These are phyloP conservation scores for Alternaria triticimaculans DNA, from an alignment of 2,329 filamentous ascomycete species.

Conservation along the genomic window DNA sequence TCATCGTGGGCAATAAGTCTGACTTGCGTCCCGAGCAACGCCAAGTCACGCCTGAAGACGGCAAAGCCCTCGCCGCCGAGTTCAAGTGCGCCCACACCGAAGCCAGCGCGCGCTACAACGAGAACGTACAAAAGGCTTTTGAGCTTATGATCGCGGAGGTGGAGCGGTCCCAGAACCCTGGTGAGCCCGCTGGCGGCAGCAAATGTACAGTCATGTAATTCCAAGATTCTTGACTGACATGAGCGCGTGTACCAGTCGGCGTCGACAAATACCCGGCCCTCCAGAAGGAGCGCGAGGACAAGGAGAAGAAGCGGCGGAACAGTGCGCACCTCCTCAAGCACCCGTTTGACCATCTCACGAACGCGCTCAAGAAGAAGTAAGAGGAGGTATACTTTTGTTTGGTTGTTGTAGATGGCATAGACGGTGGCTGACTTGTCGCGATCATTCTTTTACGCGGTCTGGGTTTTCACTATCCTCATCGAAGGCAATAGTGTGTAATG, in stretches of 20 bases:
- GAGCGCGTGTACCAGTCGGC: slow-evolving; percentile 7
- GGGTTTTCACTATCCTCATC: not conserved
- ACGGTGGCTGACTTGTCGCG: slow-evolving; percentile 13
- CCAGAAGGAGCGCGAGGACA: not conserved
- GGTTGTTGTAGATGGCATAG: slow-evolving; percentile 28
- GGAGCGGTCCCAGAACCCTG: slow-evolving; percentile 90
- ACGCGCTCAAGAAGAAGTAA: not conserved
- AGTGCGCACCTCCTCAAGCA: not conserved
- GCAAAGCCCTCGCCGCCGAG: slow-evolving; percentile 82
- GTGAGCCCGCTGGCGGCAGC: slow-evolving; percentile 77
- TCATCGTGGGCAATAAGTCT: slow-evolving; percentile 96
- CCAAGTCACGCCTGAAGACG: slow-evolving; percentile 86
- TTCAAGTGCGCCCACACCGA: slow-evolving; percentile 94
- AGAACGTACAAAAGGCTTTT: slow-evolving; percentile 91
- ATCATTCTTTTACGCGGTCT: not conserved
- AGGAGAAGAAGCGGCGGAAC: slow-evolving; percentile 5
- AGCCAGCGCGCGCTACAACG: slow-evolving; percentile 90
- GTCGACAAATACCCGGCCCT: slow-evolving; percentile 3
- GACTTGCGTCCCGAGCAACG: slow-evolving; percentile 92
- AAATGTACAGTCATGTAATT: slow-evolving; percentile 86
- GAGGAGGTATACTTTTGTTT: not conserved
- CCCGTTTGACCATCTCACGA: not conserved
- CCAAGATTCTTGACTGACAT: slow-evolving; percentile 26
- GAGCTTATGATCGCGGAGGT: slow-evolving; percentile 94
- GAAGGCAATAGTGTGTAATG: slow-evolving; percentile 33